phyloP scores from a whole-genome alignment of 179 eudicot genomes.

The Spergularia azorica region DNA sequence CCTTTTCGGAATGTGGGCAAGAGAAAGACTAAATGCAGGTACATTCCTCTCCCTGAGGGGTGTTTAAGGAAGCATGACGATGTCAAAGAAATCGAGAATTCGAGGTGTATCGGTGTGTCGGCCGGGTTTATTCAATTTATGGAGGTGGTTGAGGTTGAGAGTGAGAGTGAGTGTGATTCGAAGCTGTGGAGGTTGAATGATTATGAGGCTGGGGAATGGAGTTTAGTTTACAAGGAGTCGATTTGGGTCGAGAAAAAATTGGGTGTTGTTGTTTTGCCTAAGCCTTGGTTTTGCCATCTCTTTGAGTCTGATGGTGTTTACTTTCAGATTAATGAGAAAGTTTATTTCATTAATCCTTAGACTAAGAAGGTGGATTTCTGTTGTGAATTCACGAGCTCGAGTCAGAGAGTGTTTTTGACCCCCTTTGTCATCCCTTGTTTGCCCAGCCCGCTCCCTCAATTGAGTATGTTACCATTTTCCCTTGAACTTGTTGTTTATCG shows the following conservation, averaged over 20 bases:
- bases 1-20: background rate
- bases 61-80: background rate
- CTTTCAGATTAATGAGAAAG: background rate
- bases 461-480: background rate
- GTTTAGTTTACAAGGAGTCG: background rate
- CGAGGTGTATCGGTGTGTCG: background rate
- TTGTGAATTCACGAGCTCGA: background rate
- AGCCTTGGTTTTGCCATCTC: background rate
- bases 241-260: background rate
- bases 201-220: background rate
- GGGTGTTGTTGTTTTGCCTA: background rate
- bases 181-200: background rate
- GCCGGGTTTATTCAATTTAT: background rate
- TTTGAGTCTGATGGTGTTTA: background rate
- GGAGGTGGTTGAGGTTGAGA: background rate
- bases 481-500: too few relatives aligned
- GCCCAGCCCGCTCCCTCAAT: background rate
- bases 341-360: background rate
- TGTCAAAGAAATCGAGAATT: background rate
- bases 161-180: background rate
- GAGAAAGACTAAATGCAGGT: background rate
- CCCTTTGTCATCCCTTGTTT: background rate
- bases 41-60: background rate
- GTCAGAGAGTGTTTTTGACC: background rate
- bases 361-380: background rate